Percentiles rank a stretch among this genome's conserved stretches.
Conservation (phyloP, 2,329 filamentous ascomycete genomes). For the Fusarium armeniacum region DNA sequence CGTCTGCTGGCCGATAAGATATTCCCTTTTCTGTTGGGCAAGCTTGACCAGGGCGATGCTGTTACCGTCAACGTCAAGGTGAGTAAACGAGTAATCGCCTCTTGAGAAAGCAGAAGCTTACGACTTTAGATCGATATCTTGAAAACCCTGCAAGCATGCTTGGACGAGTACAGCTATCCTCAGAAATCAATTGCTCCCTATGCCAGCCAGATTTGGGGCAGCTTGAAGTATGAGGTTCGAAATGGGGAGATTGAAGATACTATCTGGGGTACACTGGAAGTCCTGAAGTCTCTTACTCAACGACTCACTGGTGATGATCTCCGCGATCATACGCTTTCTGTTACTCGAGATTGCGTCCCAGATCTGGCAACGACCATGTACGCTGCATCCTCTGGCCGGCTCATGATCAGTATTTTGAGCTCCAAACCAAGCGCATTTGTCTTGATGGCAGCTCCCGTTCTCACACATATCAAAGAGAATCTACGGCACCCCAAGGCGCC, state of each 20-base stretch:
- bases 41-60: slow-evolving; percentile 71
- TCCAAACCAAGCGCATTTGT: slow-evolving; percentile 64
- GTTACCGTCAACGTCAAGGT: slow-evolving; percentile 72
- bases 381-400: slow-evolving; percentile 64
- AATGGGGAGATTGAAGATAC: slow-evolving; percentile 72
- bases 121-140: slow-evolving; percentile 65
- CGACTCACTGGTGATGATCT: slow-evolving; percentile 62
- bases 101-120: slow-evolving; percentile 21
- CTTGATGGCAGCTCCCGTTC: slow-evolving; percentile 61
- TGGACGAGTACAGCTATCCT: slow-evolving; percentile 63
- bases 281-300: slow-evolving; percentile 64
- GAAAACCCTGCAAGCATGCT: slow-evolving; percentile 67
- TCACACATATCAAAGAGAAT: slow-evolving; percentile 65
- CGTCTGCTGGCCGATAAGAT: slow-evolving; percentile 61
- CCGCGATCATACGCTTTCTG: slow-evolving; percentile 61
- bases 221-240: slow-evolving; percentile 74
- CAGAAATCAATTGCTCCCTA: slow-evolving; percentile 64
- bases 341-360: slow-evolving; percentile 67
- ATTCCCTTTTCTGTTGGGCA: slow-evolving; percentile 68
- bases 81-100: background rate
- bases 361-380: slow-evolving; percentile 69
- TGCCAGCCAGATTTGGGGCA: slow-evolving; percentile 67
- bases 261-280: slow-evolving; percentile 68
- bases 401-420: slow-evolving; percentile 66
- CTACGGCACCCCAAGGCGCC: slow-evolving; percentile 65